These are phyloP conservation scores for Penicillium flavigenum DNA, from an alignment of 495 filamentous ascomycete genomes.

Conservation along the genomic window DNA sequence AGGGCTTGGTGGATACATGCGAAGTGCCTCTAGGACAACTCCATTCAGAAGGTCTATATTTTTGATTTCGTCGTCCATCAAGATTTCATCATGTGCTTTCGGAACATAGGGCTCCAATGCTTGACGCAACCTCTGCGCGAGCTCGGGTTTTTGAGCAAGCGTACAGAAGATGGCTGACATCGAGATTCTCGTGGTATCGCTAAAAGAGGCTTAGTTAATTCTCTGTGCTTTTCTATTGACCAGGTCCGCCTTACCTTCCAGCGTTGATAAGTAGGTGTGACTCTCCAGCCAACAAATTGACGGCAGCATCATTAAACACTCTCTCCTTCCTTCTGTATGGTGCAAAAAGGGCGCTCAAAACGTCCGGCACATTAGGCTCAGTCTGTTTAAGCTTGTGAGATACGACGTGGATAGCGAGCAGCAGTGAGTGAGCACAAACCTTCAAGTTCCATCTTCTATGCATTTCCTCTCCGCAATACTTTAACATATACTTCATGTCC, in stretches of 20 bases:
- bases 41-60: not conserved
- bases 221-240: too few relatives aligned
- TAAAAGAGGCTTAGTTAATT: slow-evolving; percentile 1
- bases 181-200: slow-evolving; percentile 8
- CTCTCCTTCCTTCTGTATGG: slow-evolving; percentile 13
- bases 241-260: slow-evolving; percentile 11
- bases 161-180: not conserved
- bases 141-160: slow-evolving; percentile 1
- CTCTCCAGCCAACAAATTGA: slow-evolving; percentile 12
- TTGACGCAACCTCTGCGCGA: slow-evolving; percentile 6
- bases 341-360: slow-evolving; percentile 4
- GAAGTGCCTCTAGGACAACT: too few relatives aligned
- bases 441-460: not conserved
- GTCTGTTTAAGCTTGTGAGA: slow-evolving; percentile 9
- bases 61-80: slow-evolving; percentile 1
- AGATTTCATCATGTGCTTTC: not conserved
- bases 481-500: not conserved
- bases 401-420: too few relatives aligned
- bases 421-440: slow-evolving; percentile 17
- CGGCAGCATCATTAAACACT: slow-evolving; percentile 13
- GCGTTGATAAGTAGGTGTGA: slow-evolving; percentile 6
- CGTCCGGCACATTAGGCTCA: slow-evolving; percentile 11
- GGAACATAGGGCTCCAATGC: slow-evolving; percentile 5
- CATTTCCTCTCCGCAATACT: slow-evolving; percentile 1
- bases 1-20: too few relatives aligned